Evolutionary conservation across 768 basidiomycete genomes (phyloP).

Genomic region (Infundibulicybe gibba): DNA sequence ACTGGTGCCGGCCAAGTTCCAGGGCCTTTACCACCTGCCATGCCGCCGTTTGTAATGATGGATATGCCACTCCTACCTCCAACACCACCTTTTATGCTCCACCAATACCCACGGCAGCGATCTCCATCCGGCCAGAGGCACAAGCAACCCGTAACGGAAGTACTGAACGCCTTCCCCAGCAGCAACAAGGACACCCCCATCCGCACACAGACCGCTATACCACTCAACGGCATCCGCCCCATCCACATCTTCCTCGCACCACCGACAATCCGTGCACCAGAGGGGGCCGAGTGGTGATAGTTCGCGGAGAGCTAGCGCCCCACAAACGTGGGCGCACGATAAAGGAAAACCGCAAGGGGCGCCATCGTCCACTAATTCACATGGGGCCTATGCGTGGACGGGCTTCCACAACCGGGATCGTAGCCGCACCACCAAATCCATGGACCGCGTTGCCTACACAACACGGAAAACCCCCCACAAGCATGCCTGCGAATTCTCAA

Average conservation of each 20-base stretch:
- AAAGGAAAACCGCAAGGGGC: too few relatives aligned
- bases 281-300: too few relatives aligned
- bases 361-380: not conserved
- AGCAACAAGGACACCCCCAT: conserved; percentile 6
- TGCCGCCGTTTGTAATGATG: conserved; percentile 41
- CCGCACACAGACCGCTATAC: conserved; percentile 5
- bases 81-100: conserved; percentile 73
- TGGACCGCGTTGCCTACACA: conserved; percentile 42
- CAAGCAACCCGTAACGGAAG: conserved; percentile 30
- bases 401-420: conserved; percentile 19
- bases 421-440: conserved; percentile 25
- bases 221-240: conserved; percentile 3
- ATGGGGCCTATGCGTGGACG: conserved; percentile 2
- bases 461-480: conserved; percentile 19
- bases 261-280: too few relatives aligned
- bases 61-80: conserved; percentile 74
- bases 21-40: conserved; percentile 29
- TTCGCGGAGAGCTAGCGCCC: conserved; percentile 1
- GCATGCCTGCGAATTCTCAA: conserved; percentile 18
- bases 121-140: conserved; percentile 32
- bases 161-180: conserved; percentile 17
- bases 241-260: not conserved
- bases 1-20: conserved; percentile 33
- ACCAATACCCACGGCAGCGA: conserved; percentile 43
- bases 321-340: conserved; percentile 6